A percentile compares a stretch with the other conserved stretches of the same genome.
Evolutionary conservation across 805 yeast species (phyloP).

Genomic region (Nakazawaea sp.): DNA sequence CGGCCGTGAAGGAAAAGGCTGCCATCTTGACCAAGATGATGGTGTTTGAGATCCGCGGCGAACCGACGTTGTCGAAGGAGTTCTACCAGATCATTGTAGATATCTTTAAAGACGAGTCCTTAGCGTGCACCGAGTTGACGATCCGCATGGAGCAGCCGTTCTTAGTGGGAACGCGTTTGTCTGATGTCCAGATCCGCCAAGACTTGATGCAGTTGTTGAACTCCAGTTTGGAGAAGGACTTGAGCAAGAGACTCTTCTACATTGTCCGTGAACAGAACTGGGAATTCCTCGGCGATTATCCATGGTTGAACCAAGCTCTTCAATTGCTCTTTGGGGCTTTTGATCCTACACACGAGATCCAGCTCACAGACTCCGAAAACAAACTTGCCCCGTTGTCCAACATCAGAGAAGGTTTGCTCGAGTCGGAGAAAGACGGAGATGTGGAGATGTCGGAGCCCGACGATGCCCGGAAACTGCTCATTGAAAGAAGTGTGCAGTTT

Average conservation of each 20-base stretch:
- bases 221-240: constrained; percentile 69
- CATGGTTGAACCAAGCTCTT: constrained; percentile 92
- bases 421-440: constrained; percentile 15
- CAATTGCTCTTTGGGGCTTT: constrained; percentile 80
- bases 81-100: constrained; percentile 84
- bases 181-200: constrained; percentile 67
- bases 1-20: constrained; percentile 93
- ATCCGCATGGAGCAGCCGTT: constrained; percentile 96
- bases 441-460: constrained; percentile 23
- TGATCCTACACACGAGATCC: constrained; percentile 40
- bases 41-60: constrained; percentile 85
- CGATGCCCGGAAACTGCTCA: constrained; percentile 13
- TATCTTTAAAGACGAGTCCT: constrained; percentile 72
- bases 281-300: constrained; percentile 90
- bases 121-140: constrained; percentile 81
- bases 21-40: constrained; percentile 91
- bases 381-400: constrained; percentile 46
- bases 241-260: constrained; percentile 74
- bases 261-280: constrained; percentile 94
- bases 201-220: constrained; percentile 75
- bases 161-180: constrained; percentile 83
- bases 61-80: constrained; percentile 65
- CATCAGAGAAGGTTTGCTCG: constrained; percentile 26
- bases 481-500: constrained; percentile 19
- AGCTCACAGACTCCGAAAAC: constrained; percentile 39